Conservation (phyloP, 306 rosid genomes). For the Parietaria judaica region DNA sequence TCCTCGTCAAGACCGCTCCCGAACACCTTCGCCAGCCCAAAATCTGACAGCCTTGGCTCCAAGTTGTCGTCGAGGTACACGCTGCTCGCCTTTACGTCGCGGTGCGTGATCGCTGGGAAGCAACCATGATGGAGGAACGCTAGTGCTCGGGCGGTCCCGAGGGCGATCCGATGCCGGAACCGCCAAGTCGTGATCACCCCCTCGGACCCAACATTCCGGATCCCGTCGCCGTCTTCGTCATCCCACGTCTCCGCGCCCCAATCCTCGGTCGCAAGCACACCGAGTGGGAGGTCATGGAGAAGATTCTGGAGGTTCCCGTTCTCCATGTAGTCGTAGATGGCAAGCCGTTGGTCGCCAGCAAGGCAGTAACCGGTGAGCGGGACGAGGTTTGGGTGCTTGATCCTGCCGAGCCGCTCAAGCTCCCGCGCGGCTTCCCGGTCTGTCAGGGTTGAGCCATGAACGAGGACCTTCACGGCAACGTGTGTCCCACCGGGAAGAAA, state of each 20-base stretch:
- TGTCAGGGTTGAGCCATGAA: constrained; percentile 82
- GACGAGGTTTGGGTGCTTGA: constrained; percentile 93
- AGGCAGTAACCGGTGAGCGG: constrained; percentile 94
- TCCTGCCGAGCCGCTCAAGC: constrained; percentile 89
- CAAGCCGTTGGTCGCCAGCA: constrained; percentile 96
- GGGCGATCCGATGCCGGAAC: constrained; percentile 86
- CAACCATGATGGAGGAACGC: constrained; percentile 99
- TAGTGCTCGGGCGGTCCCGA: constrained; percentile 88
- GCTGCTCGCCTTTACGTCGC: constrained; percentile 89
- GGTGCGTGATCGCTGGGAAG: constrained; percentile 87
- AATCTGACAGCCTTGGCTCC: constrained; percentile 93
- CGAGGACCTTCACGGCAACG: constrained; percentile 92
- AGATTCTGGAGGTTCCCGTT: constrained; percentile 93
- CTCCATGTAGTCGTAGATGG: constrained; percentile 97
- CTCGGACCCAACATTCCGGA: constrained; percentile 72
- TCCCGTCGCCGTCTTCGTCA: constrained; percentile 51
- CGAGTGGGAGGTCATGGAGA: constrained; percentile 91
- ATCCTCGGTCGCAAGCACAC: constrained; percentile 78
- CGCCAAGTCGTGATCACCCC: constrained; percentile 75
- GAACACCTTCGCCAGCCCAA: constrained; percentile 82
- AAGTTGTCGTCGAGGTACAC: constrained; percentile 80
- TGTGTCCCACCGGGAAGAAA: constrained; percentile 85
- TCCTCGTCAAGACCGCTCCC: constrained; percentile 81
- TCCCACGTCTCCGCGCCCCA: constrained; percentile 99
- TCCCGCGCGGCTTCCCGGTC: constrained; percentile 91